Evolutionary conservation across 139 green algal genomes (phyloP), one percentile per base, ranked within the genome.

Genomic region (Auxenochlorella protothecoides): DNA sequence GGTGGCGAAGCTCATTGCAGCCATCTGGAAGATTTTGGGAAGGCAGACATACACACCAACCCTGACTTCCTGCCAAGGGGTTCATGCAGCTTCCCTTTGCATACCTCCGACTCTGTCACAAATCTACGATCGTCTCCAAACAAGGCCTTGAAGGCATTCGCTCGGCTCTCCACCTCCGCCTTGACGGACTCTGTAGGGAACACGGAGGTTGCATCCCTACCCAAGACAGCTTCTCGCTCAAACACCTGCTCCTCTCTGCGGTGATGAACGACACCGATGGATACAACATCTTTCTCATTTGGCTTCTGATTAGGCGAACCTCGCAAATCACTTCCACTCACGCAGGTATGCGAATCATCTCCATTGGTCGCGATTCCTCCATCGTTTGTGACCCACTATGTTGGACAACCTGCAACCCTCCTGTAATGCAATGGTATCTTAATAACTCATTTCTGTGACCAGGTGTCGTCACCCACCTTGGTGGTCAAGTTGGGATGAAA

Each of bases 61-160:
- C 68, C 59, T n/a, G 60, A 53, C 16, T 60, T 68, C 11, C 8
- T 68, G 5, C 13, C 60, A 44, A 44, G 6, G 14, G 53, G 57
- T 13, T 66, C 70, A n/a, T 59, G 57, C 60, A 63, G 8, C 44
- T 61, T 8, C 11, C 13, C 12, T 3, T 74, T 8, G 10, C 5
- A 8, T 10, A 91, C 86, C 86, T 94, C 84, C 14, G 72, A 82
- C 56, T 93, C 88, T n/a, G 78, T 82, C 0, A 94, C 81, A 63
- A 94, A 94, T 52, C 81, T 85, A 3, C 77, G 75, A 44, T 74
- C 57, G 6, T 76, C 80, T 0, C 89, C 88, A 3, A 92, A 70
- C 52, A 82, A 69, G 56, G 78, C 83, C 16, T 84, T 84, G 9
- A 86, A 55, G 5, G 65, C 62, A 16, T 84, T 79, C 2, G 69